Evolutionary conservation across 2,329 filamentous ascomycete genomes (phyloP).

Genomic region (Colletotrichum eremochloae): DNA sequence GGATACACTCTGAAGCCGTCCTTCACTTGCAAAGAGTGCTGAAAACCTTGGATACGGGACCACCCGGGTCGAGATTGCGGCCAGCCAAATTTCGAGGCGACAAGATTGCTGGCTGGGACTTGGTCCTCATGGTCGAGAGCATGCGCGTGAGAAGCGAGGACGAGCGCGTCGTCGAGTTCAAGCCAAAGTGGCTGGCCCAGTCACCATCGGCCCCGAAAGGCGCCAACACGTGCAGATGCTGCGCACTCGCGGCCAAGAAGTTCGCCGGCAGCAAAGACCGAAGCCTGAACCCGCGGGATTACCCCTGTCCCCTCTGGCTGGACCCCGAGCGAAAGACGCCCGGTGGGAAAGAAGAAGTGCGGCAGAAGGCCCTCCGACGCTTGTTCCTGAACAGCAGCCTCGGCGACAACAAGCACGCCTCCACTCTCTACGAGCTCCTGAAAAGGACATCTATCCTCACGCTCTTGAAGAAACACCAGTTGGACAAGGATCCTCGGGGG

Average conservation of each 20-base stretch:
- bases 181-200: slow-evolving; percentile 87
- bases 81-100: slow-evolving; percentile 56
- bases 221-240: slow-evolving; percentile 79
- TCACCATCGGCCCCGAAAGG: slow-evolving; percentile 76
- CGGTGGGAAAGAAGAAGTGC: slow-evolving; percentile 3
- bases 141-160: slow-evolving; percentile 64
- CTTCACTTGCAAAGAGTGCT: slow-evolving; percentile 60
- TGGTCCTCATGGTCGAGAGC: slow-evolving; percentile 77
- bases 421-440: slow-evolving; percentile 21
- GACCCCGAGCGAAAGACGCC: slow-evolving; percentile 23
- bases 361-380: slow-evolving; percentile 17
- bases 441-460: slow-evolving; percentile 8
- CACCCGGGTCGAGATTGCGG: slow-evolving; percentile 11
- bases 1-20: slow-evolving; percentile 56
- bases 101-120: neutral
- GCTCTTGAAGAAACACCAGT: slow-evolving; percentile 47
- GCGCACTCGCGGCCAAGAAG: slow-evolving; percentile 68
- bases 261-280: slow-evolving; percentile 45
- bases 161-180: slow-evolving; percentile 74
- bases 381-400: slow-evolving; percentile 23
- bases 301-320: slow-evolving; percentile 41
- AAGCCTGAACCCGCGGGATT: slow-evolving; percentile 28
- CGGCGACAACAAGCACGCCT: slow-evolving; percentile 26
- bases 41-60: slow-evolving; percentile 24
- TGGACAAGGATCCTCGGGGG: slow-evolving; percentile 58